Evolutionary conservation across 306 rosid species (phyloP).

Genomic region (Betula pendula): DNA sequence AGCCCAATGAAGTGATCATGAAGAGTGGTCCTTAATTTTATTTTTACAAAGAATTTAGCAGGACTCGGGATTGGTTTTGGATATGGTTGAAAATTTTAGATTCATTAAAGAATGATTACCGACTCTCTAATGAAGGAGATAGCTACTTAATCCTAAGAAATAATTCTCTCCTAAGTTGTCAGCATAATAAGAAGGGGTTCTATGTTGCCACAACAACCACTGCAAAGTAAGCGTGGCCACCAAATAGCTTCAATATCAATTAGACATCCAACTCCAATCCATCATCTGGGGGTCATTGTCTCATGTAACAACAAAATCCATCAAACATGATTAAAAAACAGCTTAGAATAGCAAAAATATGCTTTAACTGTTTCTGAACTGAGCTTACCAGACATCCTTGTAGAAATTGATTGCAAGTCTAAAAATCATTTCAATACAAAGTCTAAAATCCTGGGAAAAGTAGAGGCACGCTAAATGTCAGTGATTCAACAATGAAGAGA

Average conservation of each 20-base stretch:
- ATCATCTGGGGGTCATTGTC: no score
- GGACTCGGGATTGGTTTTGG: background rate
- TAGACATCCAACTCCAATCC: background rate
- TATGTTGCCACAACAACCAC: background rate
- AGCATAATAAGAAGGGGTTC: background rate
- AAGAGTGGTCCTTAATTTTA: background rate
- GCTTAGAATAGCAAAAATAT: no score
- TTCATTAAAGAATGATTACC: background rate
- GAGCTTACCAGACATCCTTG: no score
- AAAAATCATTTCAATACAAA: no score
- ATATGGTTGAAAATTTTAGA: background rate
- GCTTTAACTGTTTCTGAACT: no score
- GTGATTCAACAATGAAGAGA: background rate
- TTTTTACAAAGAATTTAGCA: background rate
- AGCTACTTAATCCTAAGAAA: background rate
- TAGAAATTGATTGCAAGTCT: no score
- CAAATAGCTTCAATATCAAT: background rate
- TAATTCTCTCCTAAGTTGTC: background rate
- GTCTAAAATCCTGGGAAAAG: no score
- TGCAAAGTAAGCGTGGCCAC: background rate
- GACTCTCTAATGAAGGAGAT: no score
- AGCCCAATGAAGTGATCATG: background rate
- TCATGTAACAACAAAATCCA: no score
- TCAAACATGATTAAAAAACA: no score
- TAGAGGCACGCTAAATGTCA: background rate